A percentile compares a stretch with the other conserved stretches of the same genome.
Evolutionary conservation across 331 rosid genomes (phyloP).

Genomic region (Spiraea crenata): DNA sequence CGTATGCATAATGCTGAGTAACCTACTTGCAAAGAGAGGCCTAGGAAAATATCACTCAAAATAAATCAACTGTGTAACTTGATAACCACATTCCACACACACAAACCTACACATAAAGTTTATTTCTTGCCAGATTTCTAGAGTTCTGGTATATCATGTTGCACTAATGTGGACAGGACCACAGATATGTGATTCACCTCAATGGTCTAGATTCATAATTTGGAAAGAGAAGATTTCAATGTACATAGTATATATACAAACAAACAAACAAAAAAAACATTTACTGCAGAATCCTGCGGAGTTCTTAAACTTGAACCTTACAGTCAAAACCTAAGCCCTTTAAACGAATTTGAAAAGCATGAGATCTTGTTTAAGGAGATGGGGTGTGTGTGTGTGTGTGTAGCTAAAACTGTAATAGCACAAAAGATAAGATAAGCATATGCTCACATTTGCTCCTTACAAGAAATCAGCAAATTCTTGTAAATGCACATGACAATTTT

Average conservation of each 20-base stretch:
- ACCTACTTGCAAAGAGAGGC: slow-evolving; percentile 89
- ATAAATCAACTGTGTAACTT: too few relatives aligned
- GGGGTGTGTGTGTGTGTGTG: background rate
- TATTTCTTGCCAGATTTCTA: too few relatives aligned
- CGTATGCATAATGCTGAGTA: slow-evolving; percentile 75
- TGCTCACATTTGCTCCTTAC: slow-evolving; percentile 94
- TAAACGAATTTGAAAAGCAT: too few relatives aligned
- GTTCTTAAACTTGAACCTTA: background rate
- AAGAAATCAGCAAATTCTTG: slow-evolving; percentile 68
- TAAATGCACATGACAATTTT: slow-evolving; percentile 82
- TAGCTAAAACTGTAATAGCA: background rate
- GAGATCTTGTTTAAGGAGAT: too few relatives aligned
- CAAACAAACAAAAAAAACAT: background rate
- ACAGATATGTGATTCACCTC: background rate
- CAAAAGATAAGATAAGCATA: slow-evolving; percentile 23
- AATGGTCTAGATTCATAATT: background rate
- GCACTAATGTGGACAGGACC: too few relatives aligned
- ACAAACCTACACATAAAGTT: too few relatives aligned
- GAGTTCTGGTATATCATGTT: too few relatives aligned
- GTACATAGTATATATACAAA: too few relatives aligned
- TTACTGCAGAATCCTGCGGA: background rate
- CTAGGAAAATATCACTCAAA: too few relatives aligned
- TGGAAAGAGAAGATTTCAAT: too few relatives aligned
- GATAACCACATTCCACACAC: too few relatives aligned
- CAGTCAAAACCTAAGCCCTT: too few relatives aligned